A percentile compares a stretch with the other conserved stretches of the same genome.
These are phyloP conservation scores for Dissophora ornata DNA, from an alignment of 192 early-diverging fungal genomes.

Conservation along the genomic window DNA sequence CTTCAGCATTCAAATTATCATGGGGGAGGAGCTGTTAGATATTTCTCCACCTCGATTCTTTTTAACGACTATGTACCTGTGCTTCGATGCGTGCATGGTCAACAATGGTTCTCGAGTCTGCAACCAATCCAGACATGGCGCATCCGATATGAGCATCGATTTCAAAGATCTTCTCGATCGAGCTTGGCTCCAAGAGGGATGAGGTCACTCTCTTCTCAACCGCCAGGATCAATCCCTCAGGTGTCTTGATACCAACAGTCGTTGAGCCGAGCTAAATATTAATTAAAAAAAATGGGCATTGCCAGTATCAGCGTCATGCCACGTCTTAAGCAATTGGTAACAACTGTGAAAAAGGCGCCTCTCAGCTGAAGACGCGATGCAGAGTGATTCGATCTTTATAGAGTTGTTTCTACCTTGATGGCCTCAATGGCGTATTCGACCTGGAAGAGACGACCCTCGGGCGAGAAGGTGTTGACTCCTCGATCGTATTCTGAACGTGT, in stretches of 20 bases:
- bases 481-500: slow-evolving; percentile 97
- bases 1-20: neutral
- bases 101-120: slow-evolving; percentile 98
- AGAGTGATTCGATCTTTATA: too few species aligned
- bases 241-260: slow-evolving; percentile 97
- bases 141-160: slow-evolving; percentile 96
- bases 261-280: slow-evolving; percentile 88
- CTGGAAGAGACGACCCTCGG: slow-evolving; percentile 99
- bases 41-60: neutral
- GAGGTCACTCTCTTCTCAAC: slow-evolving; percentile 98
- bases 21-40: too few species aligned
- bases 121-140: slow-evolving; percentile 96
- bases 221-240: slow-evolving; percentile 91
- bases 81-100: slow-evolving; percentile 97
- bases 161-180: slow-evolving; percentile 98
- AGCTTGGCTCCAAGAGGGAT: slow-evolving; percentile 89
- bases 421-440: slow-evolving; percentile 99
- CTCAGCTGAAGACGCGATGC: too few species aligned
- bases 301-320: too few species aligned
- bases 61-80: slow-evolving; percentile 66
- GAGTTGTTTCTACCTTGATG: slow-evolving; percentile 96
- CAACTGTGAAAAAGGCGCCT: too few species aligned
- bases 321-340: too few species aligned
- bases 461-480: slow-evolving; percentile 99
- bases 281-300: neutral